Evolutionary conservation across 148 eudicot genomes (phyloP), one percentile per base, ranked within the genome.

Genomic region (Dianthus caryophyllus): DNA sequence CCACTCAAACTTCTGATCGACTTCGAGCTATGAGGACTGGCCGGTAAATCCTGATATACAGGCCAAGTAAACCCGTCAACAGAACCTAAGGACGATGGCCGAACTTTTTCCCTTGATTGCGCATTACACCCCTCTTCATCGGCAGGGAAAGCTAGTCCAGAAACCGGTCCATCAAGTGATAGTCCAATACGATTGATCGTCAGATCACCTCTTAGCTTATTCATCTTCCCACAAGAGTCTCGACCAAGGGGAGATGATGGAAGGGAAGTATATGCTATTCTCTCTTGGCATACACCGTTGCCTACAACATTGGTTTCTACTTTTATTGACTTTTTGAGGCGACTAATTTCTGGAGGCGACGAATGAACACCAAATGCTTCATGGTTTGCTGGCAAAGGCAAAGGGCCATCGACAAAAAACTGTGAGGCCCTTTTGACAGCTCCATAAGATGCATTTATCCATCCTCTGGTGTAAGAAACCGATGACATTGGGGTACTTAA

Each of bases 221-320:
- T 75, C 38, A 47, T 52, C n/a, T 38, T 66, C 60, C 65, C 81
- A 80, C 68, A 73, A 54, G 65, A 76, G 69, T 73, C 79, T 39
- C 75, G 83, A 52, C 88, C 86, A 64, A 85, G 87, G 22, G 93
- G 93, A 66, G 94, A 90, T 55, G 75, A 72, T 65, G 86, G 85
- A 26, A 74, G 71, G 16, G 87, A 78, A 41, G 73, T 13, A 24
- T 74, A 72, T 52, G 73, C 17, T 49, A 25, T 59, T 69, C 75
- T 75, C 62, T 75, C 73, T 25, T 58, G 64, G 64, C 79, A 61
- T 56, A 71, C 65, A 61, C 68, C 48, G 58, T 72, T 82, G 27
- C 57, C 69, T 57, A 67, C 70, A 6, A 54, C 39, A 60, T 25
- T 59, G 53, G 56, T 56, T 62, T 67, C 78, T 61, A 49, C 41